Conservation (phyloP, 2,329 filamentous ascomycete species). For the Fusarium illudens region DNA sequence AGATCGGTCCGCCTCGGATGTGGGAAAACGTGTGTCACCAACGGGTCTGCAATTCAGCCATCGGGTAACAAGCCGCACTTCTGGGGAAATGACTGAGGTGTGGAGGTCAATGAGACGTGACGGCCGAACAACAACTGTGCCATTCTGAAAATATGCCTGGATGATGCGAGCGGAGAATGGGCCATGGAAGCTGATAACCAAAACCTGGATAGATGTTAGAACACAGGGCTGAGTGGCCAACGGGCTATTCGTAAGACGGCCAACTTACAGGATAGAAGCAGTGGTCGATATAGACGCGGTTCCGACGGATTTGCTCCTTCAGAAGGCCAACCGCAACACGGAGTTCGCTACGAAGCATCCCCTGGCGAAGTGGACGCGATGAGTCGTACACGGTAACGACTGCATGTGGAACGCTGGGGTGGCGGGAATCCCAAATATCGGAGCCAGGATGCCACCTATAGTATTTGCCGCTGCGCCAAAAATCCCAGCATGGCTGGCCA, state of each 20-base stretch:
- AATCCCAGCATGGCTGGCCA: neutral
- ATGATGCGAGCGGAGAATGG: constrained; percentile 18
- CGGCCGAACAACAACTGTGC: constrained; percentile 3
- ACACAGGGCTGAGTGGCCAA: neutral
- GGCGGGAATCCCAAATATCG: neutral
- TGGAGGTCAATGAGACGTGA: constrained; percentile 22
- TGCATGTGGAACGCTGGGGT: neutral
- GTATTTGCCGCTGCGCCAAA: neutral
- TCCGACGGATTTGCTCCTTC: neutral
- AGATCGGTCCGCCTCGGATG: neutral
- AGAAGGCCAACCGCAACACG: neutral
- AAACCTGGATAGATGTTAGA: constrained; percentile 1
- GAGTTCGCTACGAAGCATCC: neutral
- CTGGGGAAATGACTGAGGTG: neutral
- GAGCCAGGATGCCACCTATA: neutral
- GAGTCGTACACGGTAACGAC: neutral
- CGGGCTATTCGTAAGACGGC: no score
- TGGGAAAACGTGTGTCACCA: constrained; percentile 17
- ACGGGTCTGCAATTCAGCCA: constrained; percentile 21
- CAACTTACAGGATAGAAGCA: neutral
- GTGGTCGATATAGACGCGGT: neutral
- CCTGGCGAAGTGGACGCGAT: neutral
- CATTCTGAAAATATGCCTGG: constrained; percentile 14
- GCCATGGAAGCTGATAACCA: constrained; percentile 17
- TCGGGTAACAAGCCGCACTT: constrained; percentile 5